Evolutionary conservation across 108 stramenopile species (phyloP), one percentile per base, ranked within the genome.

Genomic region (Cyclotella cryptica): DNA sequence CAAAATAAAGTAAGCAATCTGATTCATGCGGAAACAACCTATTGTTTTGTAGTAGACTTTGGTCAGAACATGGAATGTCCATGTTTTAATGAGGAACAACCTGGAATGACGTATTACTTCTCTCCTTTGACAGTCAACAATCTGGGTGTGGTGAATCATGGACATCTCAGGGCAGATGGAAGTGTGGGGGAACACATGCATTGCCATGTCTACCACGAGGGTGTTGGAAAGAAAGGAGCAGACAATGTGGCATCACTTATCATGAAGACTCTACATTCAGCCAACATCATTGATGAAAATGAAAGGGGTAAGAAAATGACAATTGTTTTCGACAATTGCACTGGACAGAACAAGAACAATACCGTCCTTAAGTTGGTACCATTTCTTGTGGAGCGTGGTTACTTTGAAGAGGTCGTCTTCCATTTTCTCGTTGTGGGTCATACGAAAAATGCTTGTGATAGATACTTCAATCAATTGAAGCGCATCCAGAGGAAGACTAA

Each of bases 11-110:
- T 0, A 35, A 68, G 35, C 8, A 39, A 30, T 0, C 0, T 51
- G 28, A 10, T 28, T 35, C 67, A 68, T 35, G 30, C 27, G 8
- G 18, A 51, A 53, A 1, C 5, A 1, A 10, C 1, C 0, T 52
- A 17, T 17, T 11, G 1, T 30, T 28, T 53, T 35, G 46, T 29
- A 35, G 17, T 51, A 35, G 67, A 52, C 10, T 52, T 5, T 68
- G 67, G 42, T 52, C 46, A 52, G 19, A 68, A 68, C 13, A 53
- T 51, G 39, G 67, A 68, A 12, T 19, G 51, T 1, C 67, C 67
- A 14, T 1, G 12, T 53, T 53, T 51, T 15, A 52, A 35, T 12
- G 3, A 52, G 7, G 67, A 68, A 44, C 46, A 68, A 21, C 27
- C 67, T 30, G 67, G 67, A 1, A 6, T n/a, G n/a, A n/a, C n/a